Conservation (phyloP, 2,329 filamentous ascomycete species). For the Colletotrichum sp. region DNA sequence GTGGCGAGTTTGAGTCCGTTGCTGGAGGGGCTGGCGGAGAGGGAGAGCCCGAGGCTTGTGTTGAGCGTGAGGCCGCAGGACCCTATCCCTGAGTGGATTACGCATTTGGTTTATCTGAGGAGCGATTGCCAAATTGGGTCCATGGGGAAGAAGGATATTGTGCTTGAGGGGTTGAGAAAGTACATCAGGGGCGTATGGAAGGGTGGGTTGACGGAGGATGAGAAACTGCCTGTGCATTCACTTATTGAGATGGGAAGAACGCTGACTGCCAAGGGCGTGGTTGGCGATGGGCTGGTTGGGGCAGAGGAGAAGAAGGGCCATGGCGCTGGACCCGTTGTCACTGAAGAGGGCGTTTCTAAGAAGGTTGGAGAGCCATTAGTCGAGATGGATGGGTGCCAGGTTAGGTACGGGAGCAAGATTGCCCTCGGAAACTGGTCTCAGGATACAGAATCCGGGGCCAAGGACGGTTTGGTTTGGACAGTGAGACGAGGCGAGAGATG, state of each 20-base stretch:
- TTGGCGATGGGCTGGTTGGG: conserved; percentile 40
- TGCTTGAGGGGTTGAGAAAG: conserved; percentile 59
- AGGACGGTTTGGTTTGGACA: conserved; percentile 79
- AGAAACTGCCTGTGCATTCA: conserved; percentile 51
- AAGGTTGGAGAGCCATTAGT: conserved; percentile 71
- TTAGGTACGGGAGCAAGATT: conserved; percentile 79
- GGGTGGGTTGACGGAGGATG: conserved; percentile 50
- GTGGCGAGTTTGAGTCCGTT: conserved; percentile 74
- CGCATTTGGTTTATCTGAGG: conserved; percentile 77
- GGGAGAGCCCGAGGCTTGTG: conserved; percentile 73
- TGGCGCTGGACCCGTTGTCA: not conserved
- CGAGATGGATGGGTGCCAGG: conserved; percentile 84
- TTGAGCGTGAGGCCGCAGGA: conserved; percentile 86
- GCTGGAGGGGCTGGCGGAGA: conserved; percentile 70
- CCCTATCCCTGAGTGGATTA: conserved; percentile 87
- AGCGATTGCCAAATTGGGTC: conserved; percentile 68
- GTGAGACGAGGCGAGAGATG: conserved; percentile 85
- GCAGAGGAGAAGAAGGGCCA: conserved; percentile 22
- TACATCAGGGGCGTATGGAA: conserved; percentile 53
- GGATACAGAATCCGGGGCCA: conserved; percentile 50
- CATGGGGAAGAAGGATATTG: conserved; percentile 68
- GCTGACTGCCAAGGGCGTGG: conserved; percentile 44
- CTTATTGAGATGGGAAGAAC: conserved; percentile 56
- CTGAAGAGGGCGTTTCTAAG: not conserved
- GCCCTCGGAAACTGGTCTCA: conserved; percentile 84